phyloP scores from a whole-genome alignment of 2,329 filamentous ascomycete genomes.

The Ambrosiella cleistominuta region DNA sequence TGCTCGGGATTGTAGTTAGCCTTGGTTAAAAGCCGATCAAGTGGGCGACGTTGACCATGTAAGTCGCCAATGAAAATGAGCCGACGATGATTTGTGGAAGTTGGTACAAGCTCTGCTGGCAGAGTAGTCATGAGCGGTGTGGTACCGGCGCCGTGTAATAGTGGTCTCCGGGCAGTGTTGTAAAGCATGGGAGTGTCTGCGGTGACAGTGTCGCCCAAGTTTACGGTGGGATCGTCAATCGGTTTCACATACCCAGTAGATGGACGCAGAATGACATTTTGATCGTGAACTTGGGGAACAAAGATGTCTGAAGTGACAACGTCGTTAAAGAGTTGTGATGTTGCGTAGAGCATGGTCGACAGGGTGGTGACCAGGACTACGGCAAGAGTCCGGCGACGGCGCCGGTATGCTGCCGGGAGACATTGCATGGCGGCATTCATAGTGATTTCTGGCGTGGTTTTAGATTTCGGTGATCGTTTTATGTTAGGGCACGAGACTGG shows the following conservation, averaged over 20 bases:
- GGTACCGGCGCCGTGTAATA: slow-evolving; percentile 17
- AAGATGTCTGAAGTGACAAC: slow-evolving; percentile 6
- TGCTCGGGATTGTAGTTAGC: slow-evolving; percentile 35
- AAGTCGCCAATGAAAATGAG: slow-evolving; percentile 81
- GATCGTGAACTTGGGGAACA: slow-evolving; percentile 1
- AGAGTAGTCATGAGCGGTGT: slow-evolving; percentile 20
- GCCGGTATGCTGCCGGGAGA: slow-evolving; percentile 6
- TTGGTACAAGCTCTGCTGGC: slow-evolving; percentile 19
- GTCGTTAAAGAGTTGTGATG: slow-evolving; percentile 11
- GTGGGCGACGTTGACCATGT: slow-evolving; percentile 62
- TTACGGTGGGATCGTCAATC: slow-evolving; percentile 7
- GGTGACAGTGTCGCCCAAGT: neutral
- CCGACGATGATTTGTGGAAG: slow-evolving; percentile 30
- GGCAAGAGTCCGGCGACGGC: slow-evolving; percentile 9
- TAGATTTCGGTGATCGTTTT: too few species aligned
- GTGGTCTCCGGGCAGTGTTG: slow-evolving; percentile 23
- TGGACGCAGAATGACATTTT: neutral
- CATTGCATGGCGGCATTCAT: slow-evolving; percentile 7
- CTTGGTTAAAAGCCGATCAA: slow-evolving; percentile 48
- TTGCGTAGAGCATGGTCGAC: slow-evolving; percentile 11
- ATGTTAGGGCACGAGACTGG: neutral
- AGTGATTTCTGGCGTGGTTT: neutral
- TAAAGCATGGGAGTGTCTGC: slow-evolving; percentile 22
- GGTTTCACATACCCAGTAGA: slow-evolving; percentile 1
- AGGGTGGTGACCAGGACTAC: slow-evolving; percentile 8